Evolutionary conservation across 75 land plant genomes (phyloP).

Genomic region (Cunninghamia lanceolata): DNA sequence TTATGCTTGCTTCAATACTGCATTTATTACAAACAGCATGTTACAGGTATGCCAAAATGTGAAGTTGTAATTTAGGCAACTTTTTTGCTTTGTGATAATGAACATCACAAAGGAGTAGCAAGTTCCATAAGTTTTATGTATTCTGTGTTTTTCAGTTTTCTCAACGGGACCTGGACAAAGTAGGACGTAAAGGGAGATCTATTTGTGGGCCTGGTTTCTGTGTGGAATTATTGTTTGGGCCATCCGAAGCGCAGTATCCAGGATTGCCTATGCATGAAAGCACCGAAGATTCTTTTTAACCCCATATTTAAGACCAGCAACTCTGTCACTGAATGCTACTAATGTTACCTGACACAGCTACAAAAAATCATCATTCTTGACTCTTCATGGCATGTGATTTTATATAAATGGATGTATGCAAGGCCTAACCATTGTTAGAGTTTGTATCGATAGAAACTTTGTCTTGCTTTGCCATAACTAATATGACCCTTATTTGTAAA

Average conservation of each 20-base stretch:
- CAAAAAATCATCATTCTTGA: constrained; percentile 1
- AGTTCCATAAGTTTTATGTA: background rate
- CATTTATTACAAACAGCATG: constrained; percentile 57
- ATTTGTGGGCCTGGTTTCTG: constrained; percentile 60
- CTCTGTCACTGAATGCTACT: background rate
- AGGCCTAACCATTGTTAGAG: background rate
- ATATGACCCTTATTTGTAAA: background rate
- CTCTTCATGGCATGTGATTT: background rate
- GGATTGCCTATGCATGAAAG: constrained; percentile 2
- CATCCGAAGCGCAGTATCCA: constrained; percentile 36
- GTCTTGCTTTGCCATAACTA: background rate
- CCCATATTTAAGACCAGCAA: constrained; percentile 1
- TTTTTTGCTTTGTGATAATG: background rate
- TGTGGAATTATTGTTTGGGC: constrained; percentile 69
- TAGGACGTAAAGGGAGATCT: constrained; percentile 49
- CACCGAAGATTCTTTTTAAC: constrained; percentile 16
- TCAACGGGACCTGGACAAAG: constrained; percentile 57
- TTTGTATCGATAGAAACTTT: background rate
- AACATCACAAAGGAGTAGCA: background rate
- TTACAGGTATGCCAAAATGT: constrained; percentile 45
- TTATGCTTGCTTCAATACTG: constrained; percentile 75
- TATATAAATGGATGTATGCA: background rate
- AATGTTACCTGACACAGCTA: constrained; percentile 4
- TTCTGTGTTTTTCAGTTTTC: constrained; percentile 35
- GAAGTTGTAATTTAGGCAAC: background rate